phyloP scores from a whole-genome alignment of 139 green algal genomes.

The Monoraphidium neglectum region DNA sequence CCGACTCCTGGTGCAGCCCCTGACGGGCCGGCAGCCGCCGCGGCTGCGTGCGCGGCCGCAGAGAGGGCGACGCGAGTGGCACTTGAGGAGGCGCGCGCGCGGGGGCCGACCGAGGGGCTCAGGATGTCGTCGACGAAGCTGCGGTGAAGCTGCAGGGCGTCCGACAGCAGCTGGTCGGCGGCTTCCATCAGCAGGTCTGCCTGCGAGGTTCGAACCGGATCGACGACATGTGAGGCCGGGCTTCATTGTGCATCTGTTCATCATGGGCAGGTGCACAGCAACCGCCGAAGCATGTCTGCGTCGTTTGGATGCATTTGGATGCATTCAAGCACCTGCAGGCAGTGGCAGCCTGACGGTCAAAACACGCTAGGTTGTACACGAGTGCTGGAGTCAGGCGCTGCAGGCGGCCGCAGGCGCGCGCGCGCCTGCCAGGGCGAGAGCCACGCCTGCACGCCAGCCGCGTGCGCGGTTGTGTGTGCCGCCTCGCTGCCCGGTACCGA shows the following conservation, averaged over 20 bases:
- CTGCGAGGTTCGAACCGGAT: too few species aligned
- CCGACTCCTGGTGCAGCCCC: background rate
- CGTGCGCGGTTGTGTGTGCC: slow-evolving; percentile 17
- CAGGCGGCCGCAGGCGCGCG: too few species aligned
- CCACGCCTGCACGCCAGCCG: slow-evolving; percentile 35
- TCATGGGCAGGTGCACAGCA: too few species aligned
- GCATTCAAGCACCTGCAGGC: too few species aligned
- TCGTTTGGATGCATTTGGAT: too few species aligned
- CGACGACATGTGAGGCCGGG: too few species aligned
- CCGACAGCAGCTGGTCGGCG: slow-evolving; percentile 13
- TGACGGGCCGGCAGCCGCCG: background rate
- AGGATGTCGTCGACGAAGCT: background rate
- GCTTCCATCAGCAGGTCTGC: slow-evolving; percentile 11
- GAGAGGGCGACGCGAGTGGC: background rate
- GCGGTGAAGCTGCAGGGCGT: background rate
- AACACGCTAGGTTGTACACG: too few species aligned
- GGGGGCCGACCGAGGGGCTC: background rate
- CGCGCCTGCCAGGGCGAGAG: slow-evolving; percentile 49
- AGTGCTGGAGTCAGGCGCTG: too few species aligned
- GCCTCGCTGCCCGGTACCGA: slow-evolving; percentile 35
- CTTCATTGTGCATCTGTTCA: too few species aligned
- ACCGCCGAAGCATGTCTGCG: too few species aligned
- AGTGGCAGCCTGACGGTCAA: too few species aligned
- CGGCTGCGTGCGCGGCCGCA: background rate
- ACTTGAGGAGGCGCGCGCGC: background rate